A percentile compares a stretch with the other conserved stretches of the same genome.
Conservation (phyloP, 1,284 basidiomycete species). For the Pseudozyma pruni region DNA sequence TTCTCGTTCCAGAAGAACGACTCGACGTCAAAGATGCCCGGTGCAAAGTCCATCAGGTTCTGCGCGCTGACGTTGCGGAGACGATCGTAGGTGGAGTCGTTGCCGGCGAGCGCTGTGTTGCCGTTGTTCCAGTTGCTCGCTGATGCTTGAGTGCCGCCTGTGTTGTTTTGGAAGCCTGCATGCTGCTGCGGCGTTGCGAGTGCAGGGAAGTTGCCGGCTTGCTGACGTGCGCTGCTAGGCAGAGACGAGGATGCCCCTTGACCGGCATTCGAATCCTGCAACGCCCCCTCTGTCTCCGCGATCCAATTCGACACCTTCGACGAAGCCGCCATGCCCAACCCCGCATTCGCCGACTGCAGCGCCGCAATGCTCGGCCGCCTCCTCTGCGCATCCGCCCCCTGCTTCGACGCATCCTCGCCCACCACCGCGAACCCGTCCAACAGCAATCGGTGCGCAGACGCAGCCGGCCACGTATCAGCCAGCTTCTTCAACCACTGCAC, state of each 20-base stretch:
- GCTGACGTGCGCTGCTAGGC: no score
- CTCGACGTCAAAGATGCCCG: slow-evolving; percentile 56
- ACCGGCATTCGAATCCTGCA: slow-evolving; percentile 7
- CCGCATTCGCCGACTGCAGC: slow-evolving; percentile 15
- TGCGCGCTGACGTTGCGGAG: neutral
- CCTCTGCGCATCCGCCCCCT: slow-evolving; percentile 6
- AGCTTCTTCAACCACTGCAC: slow-evolving; percentile 58
- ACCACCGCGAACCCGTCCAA: slow-evolving; percentile 60
- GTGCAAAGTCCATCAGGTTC: slow-evolving; percentile 23
- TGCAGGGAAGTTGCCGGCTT: no score
- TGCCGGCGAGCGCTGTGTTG: neutral
- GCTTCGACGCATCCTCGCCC: slow-evolving; percentile 47
- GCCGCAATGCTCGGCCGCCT: slow-evolving; percentile 27
- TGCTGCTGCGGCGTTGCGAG: no score
- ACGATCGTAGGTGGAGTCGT: no score
- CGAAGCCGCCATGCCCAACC: slow-evolving; percentile 5
- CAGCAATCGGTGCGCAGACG: slow-evolving; percentile 56
- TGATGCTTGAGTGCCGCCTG: neutral
- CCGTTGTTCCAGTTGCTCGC: slow-evolving; percentile 9
- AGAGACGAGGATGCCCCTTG: no score
- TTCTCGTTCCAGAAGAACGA: slow-evolving; percentile 61
- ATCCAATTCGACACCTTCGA: slow-evolving; percentile 44
- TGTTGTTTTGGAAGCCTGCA: neutral
- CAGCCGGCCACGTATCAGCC: slow-evolving; percentile 60
- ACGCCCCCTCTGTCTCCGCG: slow-evolving; percentile 38